Percentiles rank a stretch among this genome's conserved stretches.
phyloP scores from a whole-genome alignment of 208 protist species.

The Leishmania martiniquensis region DNA sequence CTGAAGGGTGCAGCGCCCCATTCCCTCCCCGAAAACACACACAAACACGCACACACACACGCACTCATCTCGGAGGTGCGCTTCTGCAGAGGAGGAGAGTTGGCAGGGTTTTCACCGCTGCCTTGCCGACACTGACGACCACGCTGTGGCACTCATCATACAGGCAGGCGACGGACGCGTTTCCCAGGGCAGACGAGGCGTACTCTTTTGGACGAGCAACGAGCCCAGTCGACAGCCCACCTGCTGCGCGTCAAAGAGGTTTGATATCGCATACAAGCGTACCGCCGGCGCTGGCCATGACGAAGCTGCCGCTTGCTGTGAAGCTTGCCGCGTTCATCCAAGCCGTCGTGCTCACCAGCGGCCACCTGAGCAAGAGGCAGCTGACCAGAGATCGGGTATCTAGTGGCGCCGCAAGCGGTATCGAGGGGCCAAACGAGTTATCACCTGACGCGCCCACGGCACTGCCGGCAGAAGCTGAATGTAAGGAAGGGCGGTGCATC shows the following conservation, averaged over 20 bases:
- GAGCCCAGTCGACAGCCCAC: not conserved
- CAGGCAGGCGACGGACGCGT: conserved; percentile 11
- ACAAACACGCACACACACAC: too few relatives aligned
- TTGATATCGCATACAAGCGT: conserved; percentile 43
- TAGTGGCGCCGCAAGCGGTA: conserved; percentile 40
- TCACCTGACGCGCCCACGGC: conserved; percentile 4
- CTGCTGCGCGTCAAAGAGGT: conserved; percentile 28
- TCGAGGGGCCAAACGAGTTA: conserved; percentile 12
- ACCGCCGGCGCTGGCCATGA: conserved; percentile 61
- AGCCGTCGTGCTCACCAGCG: conserved; percentile 39
- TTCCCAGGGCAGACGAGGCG: too few relatives aligned
- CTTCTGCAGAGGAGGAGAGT: conserved; percentile 36
- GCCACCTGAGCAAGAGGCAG: conserved; percentile 24
- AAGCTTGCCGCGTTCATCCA: conserved; percentile 47
- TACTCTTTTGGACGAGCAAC: not conserved
- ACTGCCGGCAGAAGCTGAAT: conserved; percentile 5
- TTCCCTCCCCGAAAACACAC: too few relatives aligned
- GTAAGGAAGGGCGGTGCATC: not conserved
- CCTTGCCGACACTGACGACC: conserved; percentile 58
- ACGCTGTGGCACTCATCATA: conserved; percentile 53
- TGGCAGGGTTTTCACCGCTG: conserved; percentile 47
- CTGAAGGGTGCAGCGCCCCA: too few relatives aligned
- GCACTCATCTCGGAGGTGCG: conserved; percentile 34
- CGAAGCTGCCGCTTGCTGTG: conserved; percentile 44
- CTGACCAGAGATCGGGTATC: conserved; percentile 32